phyloP scores from a whole-genome alignment of 225 moss, liverwort and hornwort genomes.

The Anthoceros angustus region DNA sequence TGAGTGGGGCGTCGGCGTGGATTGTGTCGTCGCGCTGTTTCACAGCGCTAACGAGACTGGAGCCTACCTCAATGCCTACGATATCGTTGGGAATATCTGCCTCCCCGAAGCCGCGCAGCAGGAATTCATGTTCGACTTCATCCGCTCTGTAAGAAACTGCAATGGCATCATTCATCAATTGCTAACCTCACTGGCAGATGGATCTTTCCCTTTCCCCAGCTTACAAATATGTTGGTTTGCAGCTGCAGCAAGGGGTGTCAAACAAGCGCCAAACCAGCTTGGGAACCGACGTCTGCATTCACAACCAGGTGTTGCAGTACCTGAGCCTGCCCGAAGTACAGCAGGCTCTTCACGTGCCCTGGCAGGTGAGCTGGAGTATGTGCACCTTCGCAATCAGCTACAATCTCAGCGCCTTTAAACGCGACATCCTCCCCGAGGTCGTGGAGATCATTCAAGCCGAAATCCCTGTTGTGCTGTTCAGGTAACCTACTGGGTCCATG shows the following conservation, averaged over 20 bases:
- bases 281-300: constrained; percentile 34
- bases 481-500: constrained; percentile 10
- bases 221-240: constrained; percentile 12
- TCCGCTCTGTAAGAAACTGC: background rate
- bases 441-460: constrained; percentile 12
- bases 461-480: constrained; percentile 22
- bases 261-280: constrained; percentile 14
- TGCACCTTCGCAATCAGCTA: background rate
- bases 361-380: background rate
- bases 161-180: background rate
- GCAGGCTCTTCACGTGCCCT: constrained; percentile 19
- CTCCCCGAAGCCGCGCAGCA: constrained; percentile 26
- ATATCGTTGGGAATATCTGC: constrained; percentile 27
- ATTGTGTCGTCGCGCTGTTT: constrained; percentile 12
- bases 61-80: constrained; percentile 27
- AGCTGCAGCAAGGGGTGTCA: background rate
- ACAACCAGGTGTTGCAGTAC: constrained; percentile 25
- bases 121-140: constrained; percentile 20
- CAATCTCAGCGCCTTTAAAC: background rate
- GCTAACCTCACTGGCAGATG: background rate
- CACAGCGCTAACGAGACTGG: constrained; percentile 19
- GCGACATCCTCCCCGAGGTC: constrained; percentile 22
- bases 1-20: constrained; percentile 11
- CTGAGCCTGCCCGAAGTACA: constrained; percentile 27
- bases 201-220: background rate